Base-by-base conservation (phyloP, 306 rosid genomes). In the Vachellia pachyceras region DNA sequence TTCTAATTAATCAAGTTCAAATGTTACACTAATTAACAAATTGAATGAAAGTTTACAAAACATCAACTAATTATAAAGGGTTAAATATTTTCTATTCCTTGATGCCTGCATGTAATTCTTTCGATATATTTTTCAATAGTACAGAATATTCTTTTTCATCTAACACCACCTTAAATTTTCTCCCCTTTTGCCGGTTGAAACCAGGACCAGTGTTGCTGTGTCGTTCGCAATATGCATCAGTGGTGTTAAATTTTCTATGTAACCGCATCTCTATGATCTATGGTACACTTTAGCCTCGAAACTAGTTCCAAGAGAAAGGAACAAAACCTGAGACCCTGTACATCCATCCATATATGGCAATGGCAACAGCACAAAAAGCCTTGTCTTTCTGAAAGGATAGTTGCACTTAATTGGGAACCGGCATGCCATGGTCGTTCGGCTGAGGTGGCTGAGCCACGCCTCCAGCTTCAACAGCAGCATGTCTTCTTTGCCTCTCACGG, bases 401-500 rank as follows among this genome's bases (percentile, higher is more conserved):
- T 40, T 65, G 61, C 68, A 44, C 2, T 11, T 44, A 94, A 60
- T 74, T 85, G 78, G 68, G 91, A 67, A 77, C 90, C 14, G 91
- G 91, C 22, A 86, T 91, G 35, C 65, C 85, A 35, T 83, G 92
- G 40, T 91, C 98, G 5, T 86, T 82, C 17, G 86, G 93, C 44
- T 45, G 87, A 80, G 72, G 90, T 17, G 87, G 97, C 84, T 77
- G 94, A 36, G 92, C 94, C 72, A 77, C 84, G 61, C 84, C 97
- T 41, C 74, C 97, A 6, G 86, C 91, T 1, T 80, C 89, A 47
- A 76, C 82, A 83, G 65, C 93, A 60, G 86, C 94, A 63, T 90
- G 88, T 76, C 99, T 87, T 41, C 98, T 88, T 66, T 96, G 97
- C 80, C 99, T 91, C 89, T 93, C 98, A 3, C 99, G 94, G 44